Evolutionary conservation across 495 filamentous ascomycete genomes (phyloP).

Genomic region (Xylaria intraflava): DNA sequence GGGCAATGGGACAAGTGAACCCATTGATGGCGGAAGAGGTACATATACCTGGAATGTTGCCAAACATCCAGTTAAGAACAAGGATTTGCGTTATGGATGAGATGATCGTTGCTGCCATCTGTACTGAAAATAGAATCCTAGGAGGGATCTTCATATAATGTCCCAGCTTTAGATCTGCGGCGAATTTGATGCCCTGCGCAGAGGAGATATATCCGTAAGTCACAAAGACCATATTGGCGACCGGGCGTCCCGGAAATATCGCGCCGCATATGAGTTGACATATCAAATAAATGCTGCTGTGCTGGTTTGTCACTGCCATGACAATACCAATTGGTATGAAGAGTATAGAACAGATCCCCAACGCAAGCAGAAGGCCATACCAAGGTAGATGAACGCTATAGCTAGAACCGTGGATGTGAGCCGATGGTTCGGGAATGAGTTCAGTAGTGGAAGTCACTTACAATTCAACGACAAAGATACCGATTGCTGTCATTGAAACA

Average conservation of each 20-base stretch:
- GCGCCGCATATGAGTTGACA: constrained; percentile 76
- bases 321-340: constrained; percentile 79
- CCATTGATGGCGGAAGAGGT: constrained; percentile 72
- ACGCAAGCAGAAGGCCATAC: constrained; percentile 71
- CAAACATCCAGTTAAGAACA: constrained; percentile 87
- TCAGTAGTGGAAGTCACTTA: constrained; percentile 25
- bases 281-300: constrained; percentile 72
- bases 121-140: constrained; percentile 68
- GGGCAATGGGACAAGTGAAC: constrained; percentile 80
- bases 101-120: constrained; percentile 73
- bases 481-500: constrained; percentile 60
- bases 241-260: constrained; percentile 71
- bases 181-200: constrained; percentile 79
- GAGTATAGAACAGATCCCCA: constrained; percentile 63
- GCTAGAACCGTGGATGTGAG: constrained; percentile 27
- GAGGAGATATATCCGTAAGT: constrained; percentile 80
- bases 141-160: constrained; percentile 94
- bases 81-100: constrained; percentile 74
- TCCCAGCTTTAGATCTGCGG: constrained; percentile 78
- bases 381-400: constrained; percentile 69
- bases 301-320: constrained; percentile 80
- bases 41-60: constrained; percentile 67
- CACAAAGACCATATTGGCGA: constrained; percentile 85
- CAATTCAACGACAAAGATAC: constrained; percentile 81
- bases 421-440: background rate